Evolutionary conservation across 768 basidiomycete species (phyloP), one percentile per base, ranked within the genome.

Genomic region (Boletus sp.): DNA sequence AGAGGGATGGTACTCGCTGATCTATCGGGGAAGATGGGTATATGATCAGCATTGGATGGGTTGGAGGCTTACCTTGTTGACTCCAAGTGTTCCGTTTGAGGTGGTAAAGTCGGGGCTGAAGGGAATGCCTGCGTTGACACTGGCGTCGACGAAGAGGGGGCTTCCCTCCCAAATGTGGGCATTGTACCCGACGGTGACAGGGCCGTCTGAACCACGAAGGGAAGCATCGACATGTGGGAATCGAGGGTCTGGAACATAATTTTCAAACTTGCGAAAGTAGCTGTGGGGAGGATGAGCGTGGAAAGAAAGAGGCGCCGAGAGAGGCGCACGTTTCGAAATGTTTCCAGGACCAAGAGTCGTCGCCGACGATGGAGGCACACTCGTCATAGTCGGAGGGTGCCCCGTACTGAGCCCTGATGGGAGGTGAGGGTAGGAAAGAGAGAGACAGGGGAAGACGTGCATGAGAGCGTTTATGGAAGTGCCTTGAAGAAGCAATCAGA

Each of bases 201-300:
- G 86, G 0, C 89, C 89, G 2, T 70, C 51, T 0, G 68, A 70
- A 3, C 87, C 86, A 24, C 76, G 82, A 6, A 74, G 64, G 5
- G 71, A 67, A 1, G 67, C 52, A 50, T 84, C 77, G 7, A 88
- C 83, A 7, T 69, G 69, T 1, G 82, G 81, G 61, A 80, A 82
- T 8, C 74, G 65, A 1, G 78, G 70, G 57, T 84, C 76, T 4
- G 82, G 80, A 41, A 72, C 72, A 61, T 78, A 88, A 17, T 72
- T 77, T 67, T 90, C 87, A 44, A 89, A 87, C 67, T 87, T 90
- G 36, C 67, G 76, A 64, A 90, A 84, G 62, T 87, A 90, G n/a
- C 87, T 89, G 49, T 5, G 35, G 15, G 11, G 37, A 42, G 17
- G n/a, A 36, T 56, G 30, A 58, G 50, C 36, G 17, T 10, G 50